phyloP scores from a whole-genome alignment of 192 early-diverging fungal species.

The Coemansia sp. region DNA sequence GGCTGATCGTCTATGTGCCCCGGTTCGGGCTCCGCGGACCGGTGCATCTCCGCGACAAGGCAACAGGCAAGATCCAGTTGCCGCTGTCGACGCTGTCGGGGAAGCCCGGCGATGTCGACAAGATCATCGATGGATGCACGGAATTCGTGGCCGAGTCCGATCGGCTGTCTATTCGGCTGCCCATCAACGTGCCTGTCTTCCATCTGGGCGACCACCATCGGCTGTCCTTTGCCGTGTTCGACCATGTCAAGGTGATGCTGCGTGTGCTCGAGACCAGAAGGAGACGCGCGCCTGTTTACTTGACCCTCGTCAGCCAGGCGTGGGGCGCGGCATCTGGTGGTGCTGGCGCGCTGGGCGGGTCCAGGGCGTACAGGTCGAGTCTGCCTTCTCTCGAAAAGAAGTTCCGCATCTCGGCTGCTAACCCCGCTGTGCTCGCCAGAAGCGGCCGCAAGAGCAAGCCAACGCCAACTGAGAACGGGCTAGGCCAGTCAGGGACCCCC shows the following conservation, averaged over 20 bases:
- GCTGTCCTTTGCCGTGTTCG: conserved; percentile 62
- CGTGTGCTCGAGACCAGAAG: conserved; percentile 62
- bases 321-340: background rate
- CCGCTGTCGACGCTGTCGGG: conserved; percentile 64
- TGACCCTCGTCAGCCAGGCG: conserved; percentile 62
- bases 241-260: conserved; percentile 62
- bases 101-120: conserved; percentile 41
- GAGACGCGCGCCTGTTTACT: conserved; percentile 63
- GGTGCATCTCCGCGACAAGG: conserved; percentile 65
- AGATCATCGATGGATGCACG: conserved; percentile 55
- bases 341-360: background rate
- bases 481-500: background rate
- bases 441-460: background rate
- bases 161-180: conserved; percentile 26
- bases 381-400: conserved; percentile 26
- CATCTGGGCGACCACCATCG: conserved; percentile 28
- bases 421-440: background rate
- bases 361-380: conserved; percentile 24
- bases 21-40: conserved; percentile 69
- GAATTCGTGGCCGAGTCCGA: conserved; percentile 49
- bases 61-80: conserved; percentile 55
- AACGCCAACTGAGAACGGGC: background rate
- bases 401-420: conserved; percentile 23
- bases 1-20: conserved; percentile 55
- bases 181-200: conserved; percentile 31